phyloP scores from a whole-genome alignment of 208 protist genomes.

The Tritrichomonas musculus region DNA sequence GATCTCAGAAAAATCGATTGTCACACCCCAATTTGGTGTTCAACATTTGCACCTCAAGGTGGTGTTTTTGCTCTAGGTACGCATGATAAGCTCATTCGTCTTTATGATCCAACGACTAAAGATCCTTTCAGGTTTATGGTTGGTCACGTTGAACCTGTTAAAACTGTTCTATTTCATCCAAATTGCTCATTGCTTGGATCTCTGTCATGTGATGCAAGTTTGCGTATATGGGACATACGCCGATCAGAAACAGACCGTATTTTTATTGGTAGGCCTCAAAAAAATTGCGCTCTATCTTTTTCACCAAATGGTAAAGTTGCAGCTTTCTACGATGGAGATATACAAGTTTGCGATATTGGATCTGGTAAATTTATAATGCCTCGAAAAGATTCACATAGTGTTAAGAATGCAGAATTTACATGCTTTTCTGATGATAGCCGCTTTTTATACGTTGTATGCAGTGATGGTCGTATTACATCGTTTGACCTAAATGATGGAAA shows the following conservation, averaged over 20 bases:
- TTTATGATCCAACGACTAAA: neutral
- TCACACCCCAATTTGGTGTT: slow-evolving; percentile 15
- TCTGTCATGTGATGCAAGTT: neutral
- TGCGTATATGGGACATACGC: neutral
- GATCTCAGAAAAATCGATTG: too few relatives aligned
- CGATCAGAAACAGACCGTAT: neutral
- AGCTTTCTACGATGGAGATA: neutral
- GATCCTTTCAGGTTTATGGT: neutral
- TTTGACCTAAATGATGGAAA: neutral
- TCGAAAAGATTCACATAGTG: too few relatives aligned
- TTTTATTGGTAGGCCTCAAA: neutral
- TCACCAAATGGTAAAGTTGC: neutral
- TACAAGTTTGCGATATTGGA: neutral
- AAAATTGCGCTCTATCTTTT: neutral
- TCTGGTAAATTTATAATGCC: neutral
- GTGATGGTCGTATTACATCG: neutral
- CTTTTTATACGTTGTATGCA: neutral
- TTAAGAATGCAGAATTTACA: neutral
- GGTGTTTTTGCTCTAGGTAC: neutral
- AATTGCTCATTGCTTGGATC: slow-evolving; percentile 6
- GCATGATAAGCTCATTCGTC: neutral
- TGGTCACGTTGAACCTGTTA: neutral
- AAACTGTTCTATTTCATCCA: neutral
- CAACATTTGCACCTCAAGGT: slow-evolving; percentile 25
- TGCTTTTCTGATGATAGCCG: neutral